phyloP scores from a whole-genome alignment of 2,329 filamentous ascomycete genomes.

The Fusarium lyarnte region DNA sequence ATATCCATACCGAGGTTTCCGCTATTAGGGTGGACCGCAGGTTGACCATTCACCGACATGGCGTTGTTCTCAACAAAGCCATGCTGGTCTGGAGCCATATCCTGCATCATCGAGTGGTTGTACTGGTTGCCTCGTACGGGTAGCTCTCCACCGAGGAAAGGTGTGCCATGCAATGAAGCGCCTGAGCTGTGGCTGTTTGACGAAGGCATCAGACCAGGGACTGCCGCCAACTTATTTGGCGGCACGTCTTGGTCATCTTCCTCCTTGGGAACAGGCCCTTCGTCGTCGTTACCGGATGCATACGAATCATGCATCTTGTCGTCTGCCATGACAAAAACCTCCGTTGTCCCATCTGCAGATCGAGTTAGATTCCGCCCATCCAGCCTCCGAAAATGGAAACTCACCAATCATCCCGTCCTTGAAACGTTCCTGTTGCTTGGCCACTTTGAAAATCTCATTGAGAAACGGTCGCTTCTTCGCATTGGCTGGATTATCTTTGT shows the following conservation, averaged over 20 bases:
- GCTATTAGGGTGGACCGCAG: constrained; percentile 48
- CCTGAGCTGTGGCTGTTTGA: constrained; percentile 51
- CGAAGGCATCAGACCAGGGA: constrained; percentile 50
- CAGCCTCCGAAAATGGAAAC: constrained; percentile 16
- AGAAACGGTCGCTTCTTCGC: constrained; percentile 64
- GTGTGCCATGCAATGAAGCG: constrained; percentile 45
- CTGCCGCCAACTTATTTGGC: constrained; percentile 47
- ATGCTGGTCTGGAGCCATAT: constrained; percentile 54
- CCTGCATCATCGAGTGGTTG: constrained; percentile 53
- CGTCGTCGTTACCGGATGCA: constrained; percentile 59
- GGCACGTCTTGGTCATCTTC: constrained; percentile 54
- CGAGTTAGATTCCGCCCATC: constrained; percentile 5
- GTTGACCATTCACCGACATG: constrained; percentile 49
- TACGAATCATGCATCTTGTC: constrained; percentile 61
- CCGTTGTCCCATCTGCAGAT: constrained; percentile 56
- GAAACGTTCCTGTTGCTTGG: constrained; percentile 64
- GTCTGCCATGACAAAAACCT: constrained; percentile 62
- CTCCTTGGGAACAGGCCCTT: constrained; percentile 52
- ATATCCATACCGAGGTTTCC: constrained; percentile 57
- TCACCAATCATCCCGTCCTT: constrained; percentile 67
- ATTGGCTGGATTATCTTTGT: constrained; percentile 64
- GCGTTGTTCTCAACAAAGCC: constrained; percentile 52
- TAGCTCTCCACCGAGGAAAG: constrained; percentile 55
- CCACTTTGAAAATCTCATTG: constrained; percentile 70
- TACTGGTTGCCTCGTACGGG: constrained; percentile 56